Evolutionary conservation across 192 early-diverging fungal genomes (phyloP), one percentile per base, ranked within the genome.

Genomic region (Coemansia sp.): DNA sequence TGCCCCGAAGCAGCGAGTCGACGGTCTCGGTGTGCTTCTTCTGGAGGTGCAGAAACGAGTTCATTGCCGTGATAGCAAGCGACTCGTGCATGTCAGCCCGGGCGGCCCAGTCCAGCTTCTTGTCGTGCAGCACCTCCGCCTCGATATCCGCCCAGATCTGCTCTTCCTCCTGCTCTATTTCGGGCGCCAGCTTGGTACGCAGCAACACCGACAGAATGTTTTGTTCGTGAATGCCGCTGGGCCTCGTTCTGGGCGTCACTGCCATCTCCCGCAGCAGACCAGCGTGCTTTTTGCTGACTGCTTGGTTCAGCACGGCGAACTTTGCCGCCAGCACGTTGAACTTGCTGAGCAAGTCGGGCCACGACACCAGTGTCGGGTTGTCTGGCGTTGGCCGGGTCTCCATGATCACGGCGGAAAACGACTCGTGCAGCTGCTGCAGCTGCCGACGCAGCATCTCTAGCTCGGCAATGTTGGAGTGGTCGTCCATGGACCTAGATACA

Each of bases 301-400:
- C 74, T 33, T 76, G 82, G 48, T 64, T 80, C 28, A 84, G 59
- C 3, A 72, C 61, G n/a, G 73, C 71, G 66, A 74, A 84, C 57
- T 76, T 76, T 34, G 77, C 77, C 0, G 74, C 82, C 47, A 84
- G 64, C 21, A 84, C 72, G 45, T 84, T 84, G 64, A 84, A 84
- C 60, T 84, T 84, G 82, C 74, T 84, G 11, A 84, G 61, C 31
- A 84, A 58, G 38, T 77, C 77, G 6, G 82, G 82, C 82, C 82
- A 84, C 5, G 74, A 65, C 50, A 77, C 56, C 13, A 75, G 43
- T 41, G 28, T 35, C 7, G 77, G 77, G 43, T 74, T 79, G 64
- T 80, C 72, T 2, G 82, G 73, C 8, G 69, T 76, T n/a, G 77
- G 77, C 28, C 77, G 68, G 11, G 77, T 84, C 42, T 72, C 77